Evolutionary conservation across 2,329 filamentous ascomycete species (phyloP).

Genomic region (Penicillium fuscoglaucum): DNA sequence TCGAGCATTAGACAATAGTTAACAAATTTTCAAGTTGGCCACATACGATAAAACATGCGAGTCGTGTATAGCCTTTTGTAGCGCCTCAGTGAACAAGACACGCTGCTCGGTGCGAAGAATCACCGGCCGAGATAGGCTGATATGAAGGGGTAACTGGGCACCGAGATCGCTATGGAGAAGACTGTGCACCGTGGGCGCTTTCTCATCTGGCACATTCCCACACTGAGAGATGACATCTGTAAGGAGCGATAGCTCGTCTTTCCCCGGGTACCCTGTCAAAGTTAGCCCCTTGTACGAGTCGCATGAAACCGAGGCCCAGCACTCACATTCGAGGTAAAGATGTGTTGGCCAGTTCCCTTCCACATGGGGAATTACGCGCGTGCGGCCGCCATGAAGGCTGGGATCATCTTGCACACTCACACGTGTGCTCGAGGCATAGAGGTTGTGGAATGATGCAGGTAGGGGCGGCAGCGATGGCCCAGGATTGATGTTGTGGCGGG

Average conservation of each 20-base stretch:
- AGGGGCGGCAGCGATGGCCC: conserved; percentile 64
- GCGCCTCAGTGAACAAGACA: conserved; percentile 61
- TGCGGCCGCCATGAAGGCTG: conserved; percentile 78
- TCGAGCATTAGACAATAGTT: not conserved
- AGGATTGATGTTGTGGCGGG: conserved; percentile 23
- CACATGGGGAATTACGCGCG: conserved; percentile 77
- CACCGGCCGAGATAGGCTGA: conserved; percentile 84
- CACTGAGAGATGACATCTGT: conserved; percentile 31
- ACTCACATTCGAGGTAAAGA: conserved; percentile 87
- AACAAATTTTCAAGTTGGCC: not conserved
- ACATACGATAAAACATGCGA: conserved; percentile 50
- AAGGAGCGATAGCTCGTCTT: conserved; percentile 36
- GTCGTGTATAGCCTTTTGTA: conserved; percentile 50
- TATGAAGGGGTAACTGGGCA: conserved; percentile 77
- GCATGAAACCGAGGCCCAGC: not conserved
- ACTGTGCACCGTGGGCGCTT: conserved; percentile 56
- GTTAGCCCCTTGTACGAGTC: conserved; percentile 15
- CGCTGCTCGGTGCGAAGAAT: conserved; percentile 72
- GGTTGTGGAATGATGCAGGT: conserved; percentile 77
- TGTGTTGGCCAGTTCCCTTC: conserved; percentile 92
- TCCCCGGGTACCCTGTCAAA: conserved; percentile 42
- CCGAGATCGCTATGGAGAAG: conserved; percentile 77
- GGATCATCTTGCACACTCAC: conserved; percentile 80
- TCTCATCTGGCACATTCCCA: conserved; percentile 41
- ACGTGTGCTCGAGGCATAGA: conserved; percentile 81